These are phyloP conservation scores for Conticribra weissflogii DNA, from an alignment of 108 stramenopile genomes.

Conservation along the genomic window DNA sequence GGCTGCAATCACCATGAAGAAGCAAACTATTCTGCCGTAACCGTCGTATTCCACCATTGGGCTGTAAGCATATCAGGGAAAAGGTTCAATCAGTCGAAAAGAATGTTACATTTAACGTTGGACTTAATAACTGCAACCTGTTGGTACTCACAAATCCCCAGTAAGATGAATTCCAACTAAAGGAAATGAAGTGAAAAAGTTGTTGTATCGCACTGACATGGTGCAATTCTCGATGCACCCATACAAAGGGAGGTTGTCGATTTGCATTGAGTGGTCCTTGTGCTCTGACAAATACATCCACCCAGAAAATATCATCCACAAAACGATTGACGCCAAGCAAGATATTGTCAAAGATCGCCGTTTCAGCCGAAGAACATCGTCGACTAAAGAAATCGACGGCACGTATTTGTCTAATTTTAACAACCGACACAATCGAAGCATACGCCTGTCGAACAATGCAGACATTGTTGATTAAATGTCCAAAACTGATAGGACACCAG, in stretches of 20 bases:
- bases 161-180: slow-evolving; percentile 72
- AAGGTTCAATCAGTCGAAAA: too few species aligned
- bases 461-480: too few species aligned
- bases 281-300: slow-evolving; percentile 81
- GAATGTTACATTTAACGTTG: too few species aligned
- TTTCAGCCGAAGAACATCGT: slow-evolving; percentile 88
- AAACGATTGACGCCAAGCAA: slow-evolving; percentile 71
- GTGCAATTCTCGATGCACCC: slow-evolving; percentile 70
- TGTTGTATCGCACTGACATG: slow-evolving; percentile 71
- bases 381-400: slow-evolving; percentile 85
- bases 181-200: slow-evolving; percentile 70
- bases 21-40: slow-evolving; percentile 66
- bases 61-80: neutral
- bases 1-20: slow-evolving; percentile 87
- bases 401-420: slow-evolving; percentile 91
- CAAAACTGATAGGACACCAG: too few species aligned
- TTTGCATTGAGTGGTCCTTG: slow-evolving; percentile 66
- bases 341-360: slow-evolving; percentile 64
- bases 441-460: slow-evolving; percentile 38
- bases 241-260: slow-evolving; percentile 76
- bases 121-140: too few species aligned
- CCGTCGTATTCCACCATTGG: slow-evolving; percentile 77
- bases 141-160: slow-evolving; percentile 30
- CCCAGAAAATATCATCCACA: slow-evolving; percentile 85
- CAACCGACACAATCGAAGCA: slow-evolving; percentile 86